Percentiles rank a stretch among this genome's conserved stretches.
Evolutionary conservation across 768 basidiomycete genomes (phyloP).

Genomic region (Termitomyces sp.): DNA sequence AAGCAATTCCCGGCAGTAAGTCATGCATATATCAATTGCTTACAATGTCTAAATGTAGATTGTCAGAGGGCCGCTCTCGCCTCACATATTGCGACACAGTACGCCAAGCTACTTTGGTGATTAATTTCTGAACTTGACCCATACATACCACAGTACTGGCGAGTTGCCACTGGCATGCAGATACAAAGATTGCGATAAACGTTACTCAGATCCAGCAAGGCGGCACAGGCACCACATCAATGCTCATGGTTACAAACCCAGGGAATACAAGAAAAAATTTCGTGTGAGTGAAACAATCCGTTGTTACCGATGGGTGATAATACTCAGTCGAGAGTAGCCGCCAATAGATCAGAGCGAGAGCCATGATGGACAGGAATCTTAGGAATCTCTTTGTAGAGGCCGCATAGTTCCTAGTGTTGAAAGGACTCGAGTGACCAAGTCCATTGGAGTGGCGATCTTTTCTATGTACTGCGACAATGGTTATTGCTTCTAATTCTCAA

Average conservation of each 20-base stretch:
- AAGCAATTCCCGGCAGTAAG: constrained; percentile 7
- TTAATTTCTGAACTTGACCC: background rate
- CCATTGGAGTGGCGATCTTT: too few species aligned
- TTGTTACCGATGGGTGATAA: background rate
- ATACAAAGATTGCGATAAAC: constrained; percentile 40
- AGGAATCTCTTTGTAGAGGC: too few species aligned
- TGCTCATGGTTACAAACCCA: constrained; percentile 48
- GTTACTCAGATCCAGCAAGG: constrained; percentile 64
- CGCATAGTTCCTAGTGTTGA: too few species aligned
- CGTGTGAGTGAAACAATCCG: constrained; percentile 18
- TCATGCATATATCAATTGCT: background rate
- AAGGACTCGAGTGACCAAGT: too few species aligned
- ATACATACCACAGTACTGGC: constrained; percentile 44
- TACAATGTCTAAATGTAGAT: background rate
- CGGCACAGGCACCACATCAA: constrained; percentile 57
- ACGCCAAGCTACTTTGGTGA: background rate
- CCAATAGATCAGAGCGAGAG: background rate
- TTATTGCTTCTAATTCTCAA: too few species aligned
- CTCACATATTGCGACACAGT: constrained; percentile 12
- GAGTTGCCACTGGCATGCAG: constrained; percentile 51
- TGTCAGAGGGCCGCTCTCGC: constrained; percentile 5
- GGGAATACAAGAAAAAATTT: constrained; percentile 39
- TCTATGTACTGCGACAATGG: too few species aligned
- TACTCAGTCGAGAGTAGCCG: background rate
- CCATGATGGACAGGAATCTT: background rate